Conservation (phyloP, 768 basidiomycete genomes). For the Leccinellum rugosiceps region DNA sequence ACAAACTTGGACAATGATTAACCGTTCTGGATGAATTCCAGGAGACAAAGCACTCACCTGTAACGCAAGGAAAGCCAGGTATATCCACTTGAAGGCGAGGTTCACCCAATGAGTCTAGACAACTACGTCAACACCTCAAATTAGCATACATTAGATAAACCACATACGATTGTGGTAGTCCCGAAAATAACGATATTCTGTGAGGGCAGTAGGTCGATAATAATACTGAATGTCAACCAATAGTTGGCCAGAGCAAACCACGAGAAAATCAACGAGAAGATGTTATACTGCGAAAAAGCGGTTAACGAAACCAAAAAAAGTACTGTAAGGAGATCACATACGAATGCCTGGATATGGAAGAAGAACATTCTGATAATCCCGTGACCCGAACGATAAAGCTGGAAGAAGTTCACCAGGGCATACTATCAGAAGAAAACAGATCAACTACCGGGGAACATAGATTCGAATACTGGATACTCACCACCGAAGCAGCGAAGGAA, state of each 20-base stretch:
- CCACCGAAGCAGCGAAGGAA: constrained; percentile 89
- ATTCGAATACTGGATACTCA: constrained; percentile 36
- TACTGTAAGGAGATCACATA: constrained; percentile 37
- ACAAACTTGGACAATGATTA: constrained; percentile 45
- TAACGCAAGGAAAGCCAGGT: constrained; percentile 78
- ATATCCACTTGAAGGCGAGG: constrained; percentile 77
- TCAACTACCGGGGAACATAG: not conserved
- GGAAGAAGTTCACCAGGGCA: constrained; percentile 90
- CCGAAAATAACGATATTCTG: constrained; percentile 62
- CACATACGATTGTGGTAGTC: constrained; percentile 59
- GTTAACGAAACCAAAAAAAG: not conserved
- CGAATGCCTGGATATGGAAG: constrained; percentile 89
- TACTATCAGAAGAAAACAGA: constrained; percentile 49
- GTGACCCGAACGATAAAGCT: constrained; percentile 82
- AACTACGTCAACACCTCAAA: not conserved
- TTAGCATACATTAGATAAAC: constrained; percentile 4
- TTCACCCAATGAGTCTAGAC: constrained; percentile 84
- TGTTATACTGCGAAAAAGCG: constrained; percentile 59
- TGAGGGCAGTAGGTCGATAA: constrained; percentile 80
- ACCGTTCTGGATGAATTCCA: not conserved
- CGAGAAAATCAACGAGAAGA: constrained; percentile 80
- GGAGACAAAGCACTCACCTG: constrained; percentile 41
- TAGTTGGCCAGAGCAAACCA: constrained; percentile 94
- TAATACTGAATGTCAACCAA: constrained; percentile 95
- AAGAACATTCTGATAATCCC: constrained; percentile 93